Conservation (phyloP, 2,329 filamentous ascomycete genomes). For the Colletotrichum sansevieriae region DNA sequence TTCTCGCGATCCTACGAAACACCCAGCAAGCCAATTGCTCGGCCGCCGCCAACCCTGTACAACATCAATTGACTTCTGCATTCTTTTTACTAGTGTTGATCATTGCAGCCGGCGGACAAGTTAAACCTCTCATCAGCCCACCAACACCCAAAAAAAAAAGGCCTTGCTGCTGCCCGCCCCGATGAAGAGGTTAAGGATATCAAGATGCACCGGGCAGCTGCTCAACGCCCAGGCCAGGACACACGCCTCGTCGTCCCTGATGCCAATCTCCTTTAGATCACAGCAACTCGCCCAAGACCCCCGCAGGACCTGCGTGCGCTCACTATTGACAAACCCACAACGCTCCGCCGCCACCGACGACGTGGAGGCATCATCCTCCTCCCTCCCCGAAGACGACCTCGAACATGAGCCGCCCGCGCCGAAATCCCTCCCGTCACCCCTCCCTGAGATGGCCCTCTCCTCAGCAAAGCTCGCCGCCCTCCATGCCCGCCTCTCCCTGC, state of each 20-base stretch:
- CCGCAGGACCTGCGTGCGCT: conserved; percentile 21
- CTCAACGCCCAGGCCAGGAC: conserved; percentile 50
- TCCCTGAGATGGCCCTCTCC: conserved; percentile 71
- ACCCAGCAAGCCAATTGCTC: conserved; percentile 53
- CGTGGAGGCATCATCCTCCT: conserved; percentile 17
- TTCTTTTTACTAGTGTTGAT: conserved; percentile 13
- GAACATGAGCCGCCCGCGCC: conserved; percentile 51
- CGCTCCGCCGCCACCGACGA: conserved; percentile 27
- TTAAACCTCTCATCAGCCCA: conserved; percentile 10
- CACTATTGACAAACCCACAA: conserved; percentile 22
- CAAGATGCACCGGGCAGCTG: conserved; percentile 58
- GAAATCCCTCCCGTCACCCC: conserved; percentile 75
- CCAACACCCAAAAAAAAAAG: background rate
- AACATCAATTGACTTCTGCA: conserved; percentile 29
- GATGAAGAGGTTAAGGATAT: conserved; percentile 59
- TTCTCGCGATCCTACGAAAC: conserved; percentile 28
- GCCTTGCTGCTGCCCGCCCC: conserved; percentile 17
- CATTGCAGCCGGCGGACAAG: background rate
- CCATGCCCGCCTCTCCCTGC: conserved; percentile 87
- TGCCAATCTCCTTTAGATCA: conserved; percentile 41
- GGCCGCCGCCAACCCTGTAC: conserved; percentile 39
- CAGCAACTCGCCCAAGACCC: conserved; percentile 23
- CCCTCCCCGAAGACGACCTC: conserved; percentile 48
- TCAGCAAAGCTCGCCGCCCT: conserved; percentile 94
- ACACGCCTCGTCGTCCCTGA: conserved; percentile 36